Evolutionary conservation across 148 eudicot genomes (phyloP).

Genomic region (Camellia sinensis): DNA sequence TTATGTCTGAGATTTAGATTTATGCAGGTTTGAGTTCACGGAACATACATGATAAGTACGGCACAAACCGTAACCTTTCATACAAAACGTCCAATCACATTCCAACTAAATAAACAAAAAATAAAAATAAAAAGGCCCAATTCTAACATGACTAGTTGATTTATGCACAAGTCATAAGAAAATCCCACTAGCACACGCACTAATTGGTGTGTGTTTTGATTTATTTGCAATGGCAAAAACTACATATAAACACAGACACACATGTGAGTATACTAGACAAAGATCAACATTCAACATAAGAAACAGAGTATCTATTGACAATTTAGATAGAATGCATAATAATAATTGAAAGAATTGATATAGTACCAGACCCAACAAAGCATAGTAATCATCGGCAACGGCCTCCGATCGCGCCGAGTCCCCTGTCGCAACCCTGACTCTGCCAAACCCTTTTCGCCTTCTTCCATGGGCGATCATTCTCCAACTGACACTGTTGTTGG

Average conservation of each 20-base stretch:
- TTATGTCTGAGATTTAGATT: too few relatives aligned
- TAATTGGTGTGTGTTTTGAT: neutral
- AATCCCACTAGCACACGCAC: neutral
- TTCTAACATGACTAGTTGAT: neutral
- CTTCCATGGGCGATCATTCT: slow-evolving; percentile 22
- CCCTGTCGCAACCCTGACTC: slow-evolving; percentile 48
- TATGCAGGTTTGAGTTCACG: too few relatives aligned
- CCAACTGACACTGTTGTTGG: slow-evolving; percentile 41
- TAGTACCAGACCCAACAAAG: slow-evolving; percentile 86
- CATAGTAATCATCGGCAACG: slow-evolving; percentile 83
- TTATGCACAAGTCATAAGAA: neutral
- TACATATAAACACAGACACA: neutral
- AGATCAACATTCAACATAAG: neutral
- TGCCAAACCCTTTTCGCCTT: slow-evolving; percentile 31
- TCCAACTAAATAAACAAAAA: neutral
- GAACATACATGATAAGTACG: neutral
- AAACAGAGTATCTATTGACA: neutral
- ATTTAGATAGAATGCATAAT: neutral
- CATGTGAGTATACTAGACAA: neutral
- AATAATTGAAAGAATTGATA: neutral
- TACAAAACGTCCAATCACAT: neutral
- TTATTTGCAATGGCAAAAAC: neutral
- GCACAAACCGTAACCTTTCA: neutral
- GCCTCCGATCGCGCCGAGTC: slow-evolving; percentile 29
- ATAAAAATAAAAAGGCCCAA: neutral